A percentile compares a stretch with the other conserved stretches of the same genome.
phyloP scores from a whole-genome alignment of 2,329 filamentous ascomycete species.

The Hymenotorrendiella dingleyae region DNA sequence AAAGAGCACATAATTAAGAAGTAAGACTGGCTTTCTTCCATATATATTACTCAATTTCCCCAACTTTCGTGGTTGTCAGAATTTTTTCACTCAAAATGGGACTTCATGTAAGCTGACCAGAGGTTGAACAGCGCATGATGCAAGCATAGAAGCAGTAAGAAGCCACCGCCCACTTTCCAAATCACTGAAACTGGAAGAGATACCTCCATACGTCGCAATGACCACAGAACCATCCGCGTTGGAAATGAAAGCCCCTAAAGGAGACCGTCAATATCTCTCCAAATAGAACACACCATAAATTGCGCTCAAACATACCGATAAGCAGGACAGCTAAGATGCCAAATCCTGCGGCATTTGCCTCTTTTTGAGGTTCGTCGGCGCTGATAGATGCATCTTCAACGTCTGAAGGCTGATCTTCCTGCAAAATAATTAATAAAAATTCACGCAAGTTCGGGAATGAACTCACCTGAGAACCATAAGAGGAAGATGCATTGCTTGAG shows the following conservation, averaged over 20 bases:
- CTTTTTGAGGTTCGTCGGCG: not conserved
- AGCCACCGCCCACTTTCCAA: slow-evolving; percentile 53
- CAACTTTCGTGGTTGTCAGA: not conserved
- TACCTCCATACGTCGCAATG: slow-evolving; percentile 57
- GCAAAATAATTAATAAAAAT: not conserved
- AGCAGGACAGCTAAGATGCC: slow-evolving; percentile 21
- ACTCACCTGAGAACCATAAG: not conserved
- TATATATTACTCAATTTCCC: slow-evolving; percentile 55
- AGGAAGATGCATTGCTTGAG: not conserved
- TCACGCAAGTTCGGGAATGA: no score
- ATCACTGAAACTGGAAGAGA: slow-evolving; percentile 55
- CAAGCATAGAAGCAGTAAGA: slow-evolving; percentile 46
- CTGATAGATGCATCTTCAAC: slow-evolving; percentile 2
- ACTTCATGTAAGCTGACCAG: slow-evolving; percentile 31
- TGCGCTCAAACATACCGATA: slow-evolving; percentile 18
- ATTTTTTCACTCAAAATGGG: slow-evolving; percentile 31
- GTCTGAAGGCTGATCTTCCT: slow-evolving; percentile 41
- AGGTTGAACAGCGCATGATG: slow-evolving; percentile 45
- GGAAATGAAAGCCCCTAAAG: slow-evolving; percentile 55
- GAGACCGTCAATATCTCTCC: not conserved
- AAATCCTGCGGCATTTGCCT: slow-evolving; percentile 2
- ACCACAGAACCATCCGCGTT: slow-evolving; percentile 60
- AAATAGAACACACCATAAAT: not conserved
- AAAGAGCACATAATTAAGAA: slow-evolving; percentile 46
- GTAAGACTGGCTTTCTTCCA: slow-evolving; percentile 45